These are phyloP conservation scores for Bipolaris gigantea DNA, from an alignment of 2,329 filamentous ascomycete genomes.

Conservation along the genomic window DNA sequence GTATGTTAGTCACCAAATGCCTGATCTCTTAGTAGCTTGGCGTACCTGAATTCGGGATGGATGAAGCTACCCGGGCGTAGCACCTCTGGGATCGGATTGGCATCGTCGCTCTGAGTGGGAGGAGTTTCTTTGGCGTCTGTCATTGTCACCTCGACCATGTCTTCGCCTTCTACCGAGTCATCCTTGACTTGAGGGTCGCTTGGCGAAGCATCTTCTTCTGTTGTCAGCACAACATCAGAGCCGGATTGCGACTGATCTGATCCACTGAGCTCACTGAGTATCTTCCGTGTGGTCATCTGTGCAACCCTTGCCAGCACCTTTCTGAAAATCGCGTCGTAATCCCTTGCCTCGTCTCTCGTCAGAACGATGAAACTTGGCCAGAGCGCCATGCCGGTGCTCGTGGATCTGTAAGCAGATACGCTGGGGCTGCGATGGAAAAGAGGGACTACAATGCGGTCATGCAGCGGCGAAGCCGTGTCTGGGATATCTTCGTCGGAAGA, in stretches of 20 bases:
- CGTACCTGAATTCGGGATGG: slow-evolving; percentile 58
- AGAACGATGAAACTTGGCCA: slow-evolving; percentile 73
- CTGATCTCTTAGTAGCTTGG: not conserved
- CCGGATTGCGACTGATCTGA: slow-evolving; percentile 56
- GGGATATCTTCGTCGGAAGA: slow-evolving; percentile 53
- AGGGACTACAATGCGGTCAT: slow-evolving; percentile 70
- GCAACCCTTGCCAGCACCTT: slow-evolving; percentile 78
- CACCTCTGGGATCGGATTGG: slow-evolving; percentile 46
- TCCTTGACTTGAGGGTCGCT: slow-evolving; percentile 73
- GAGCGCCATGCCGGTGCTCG: slow-evolving; percentile 41
- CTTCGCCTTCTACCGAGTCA: slow-evolving; percentile 81
- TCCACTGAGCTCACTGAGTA: slow-evolving; percentile 58
- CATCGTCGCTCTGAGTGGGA: slow-evolving; percentile 18
- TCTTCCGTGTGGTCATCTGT: slow-evolving; percentile 72
- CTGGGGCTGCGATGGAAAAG: slow-evolving; percentile 63
- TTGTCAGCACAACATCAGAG: slow-evolving; percentile 70
- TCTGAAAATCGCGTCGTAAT: slow-evolving; percentile 72
- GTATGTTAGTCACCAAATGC: not conserved
- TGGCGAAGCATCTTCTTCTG: slow-evolving; percentile 64
- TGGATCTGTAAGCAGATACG: slow-evolving; percentile 36
- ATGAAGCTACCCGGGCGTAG: slow-evolving; percentile 61
- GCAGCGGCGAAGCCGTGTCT: slow-evolving; percentile 61
- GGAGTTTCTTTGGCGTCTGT: slow-evolving; percentile 57
- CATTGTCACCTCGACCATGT: slow-evolving; percentile 90
- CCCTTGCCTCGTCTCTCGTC: slow-evolving; percentile 69